A percentile compares a stretch with the other conserved stretches of the same genome.
phyloP scores from a whole-genome alignment of 345 rosid genomes.

The Noccaea caerulescens region DNA sequence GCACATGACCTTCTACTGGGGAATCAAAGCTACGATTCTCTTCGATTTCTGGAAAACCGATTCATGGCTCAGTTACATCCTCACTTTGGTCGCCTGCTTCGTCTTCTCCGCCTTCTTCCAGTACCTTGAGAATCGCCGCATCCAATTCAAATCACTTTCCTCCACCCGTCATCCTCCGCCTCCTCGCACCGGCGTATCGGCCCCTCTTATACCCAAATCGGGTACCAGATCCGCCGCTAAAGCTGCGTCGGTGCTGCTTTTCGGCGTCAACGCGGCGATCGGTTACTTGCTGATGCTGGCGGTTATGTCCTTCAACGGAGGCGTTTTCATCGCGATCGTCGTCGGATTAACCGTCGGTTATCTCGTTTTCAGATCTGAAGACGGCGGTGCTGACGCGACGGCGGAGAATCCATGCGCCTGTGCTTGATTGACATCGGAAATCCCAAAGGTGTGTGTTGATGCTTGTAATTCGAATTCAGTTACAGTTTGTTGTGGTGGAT shows the following conservation, averaged over 20 bases:
- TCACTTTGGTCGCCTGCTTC: conserved; percentile 72
- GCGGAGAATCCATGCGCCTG: conserved; percentile 68
- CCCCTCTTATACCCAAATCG: conserved; percentile 50
- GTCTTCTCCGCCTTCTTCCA: conserved; percentile 66
- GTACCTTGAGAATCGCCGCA: conserved; percentile 63
- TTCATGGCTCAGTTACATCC: conserved; percentile 62
- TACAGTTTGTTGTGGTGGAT: conserved; percentile 12
- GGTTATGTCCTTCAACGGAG: conserved; percentile 86
- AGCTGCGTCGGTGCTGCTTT: conserved; percentile 50
- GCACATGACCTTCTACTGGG: conserved; percentile 97
- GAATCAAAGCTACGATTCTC: conserved; percentile 67
- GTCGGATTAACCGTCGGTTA: conserved; percentile 69
- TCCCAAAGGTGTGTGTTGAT: conserved; percentile 9
- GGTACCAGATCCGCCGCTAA: conserved; percentile 48
- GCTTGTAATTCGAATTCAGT: conserved; percentile 9
- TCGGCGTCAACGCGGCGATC: conserved; percentile 69
- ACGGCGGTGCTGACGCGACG: conserved; percentile 35
- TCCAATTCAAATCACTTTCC: conserved; percentile 49
- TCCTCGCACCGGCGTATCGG: conserved; percentile 30
- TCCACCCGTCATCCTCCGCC: conserved; percentile 30
- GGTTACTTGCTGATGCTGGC: conserved; percentile 85
- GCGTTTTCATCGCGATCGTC: conserved; percentile 75
- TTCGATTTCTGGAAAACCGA: conserved; percentile 71
- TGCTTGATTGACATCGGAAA: conserved; percentile 43
- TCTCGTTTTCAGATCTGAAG: conserved; percentile 54